phyloP scores from a whole-genome alignment of 208 protist species.

The Tritrichomonas foetus region DNA sequence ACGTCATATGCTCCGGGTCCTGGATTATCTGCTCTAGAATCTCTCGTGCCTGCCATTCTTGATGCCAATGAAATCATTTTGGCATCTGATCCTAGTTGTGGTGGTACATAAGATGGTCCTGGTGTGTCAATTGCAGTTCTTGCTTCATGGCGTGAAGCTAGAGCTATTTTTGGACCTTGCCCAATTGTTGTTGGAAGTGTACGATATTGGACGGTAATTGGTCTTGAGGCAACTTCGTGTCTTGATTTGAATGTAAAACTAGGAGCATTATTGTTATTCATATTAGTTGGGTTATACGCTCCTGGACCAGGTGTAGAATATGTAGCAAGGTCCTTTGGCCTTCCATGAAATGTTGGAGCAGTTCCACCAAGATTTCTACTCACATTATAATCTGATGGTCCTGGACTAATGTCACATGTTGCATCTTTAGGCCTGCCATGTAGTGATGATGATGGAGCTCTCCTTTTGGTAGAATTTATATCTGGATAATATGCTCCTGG shows the following conservation, averaged over 20 bases:
- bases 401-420: background rate
- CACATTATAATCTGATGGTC: background rate
- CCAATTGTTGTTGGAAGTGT: background rate
- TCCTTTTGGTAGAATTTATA: background rate
- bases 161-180: background rate
- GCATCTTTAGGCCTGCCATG: background rate
- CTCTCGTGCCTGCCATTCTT: background rate
- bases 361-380: background rate
- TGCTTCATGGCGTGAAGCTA: background rate
- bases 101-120: background rate
- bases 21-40: background rate
- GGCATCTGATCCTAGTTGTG: background rate
- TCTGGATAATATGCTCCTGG: background rate
- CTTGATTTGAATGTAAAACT: background rate
- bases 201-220: background rate
- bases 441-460: background rate
- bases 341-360: background rate
- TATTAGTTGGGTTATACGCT: background rate
- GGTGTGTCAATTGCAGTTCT: background rate
- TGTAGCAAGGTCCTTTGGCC: background rate
- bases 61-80: background rate
- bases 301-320: background rate
- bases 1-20: background rate
- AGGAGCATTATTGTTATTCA: no score
- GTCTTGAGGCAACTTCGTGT: background rate